Evolutionary conservation across 139 green algal genomes (phyloP).

Genomic region (Limnomonas spitsbergensis): DNA sequence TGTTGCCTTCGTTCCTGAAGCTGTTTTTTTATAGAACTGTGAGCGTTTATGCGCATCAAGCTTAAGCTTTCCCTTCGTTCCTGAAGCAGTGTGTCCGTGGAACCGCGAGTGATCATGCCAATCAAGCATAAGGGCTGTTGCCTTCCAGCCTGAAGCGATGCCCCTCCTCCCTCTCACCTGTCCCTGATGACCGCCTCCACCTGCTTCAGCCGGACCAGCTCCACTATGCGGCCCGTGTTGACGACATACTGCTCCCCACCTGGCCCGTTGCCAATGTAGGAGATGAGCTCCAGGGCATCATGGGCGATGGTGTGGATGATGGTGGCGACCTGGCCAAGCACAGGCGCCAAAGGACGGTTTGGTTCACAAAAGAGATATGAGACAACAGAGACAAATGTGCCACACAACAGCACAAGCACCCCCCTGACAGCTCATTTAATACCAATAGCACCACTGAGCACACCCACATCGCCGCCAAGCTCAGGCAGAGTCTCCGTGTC

Average conservation of each 20-base stretch:
- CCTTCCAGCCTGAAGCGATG: no score
- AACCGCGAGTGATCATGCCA: no score
- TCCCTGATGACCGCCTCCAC: constrained; percentile 56
- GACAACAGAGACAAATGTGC: background rate
- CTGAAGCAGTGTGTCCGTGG: no score
- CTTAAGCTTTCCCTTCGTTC: no score
- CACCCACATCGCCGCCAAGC: background rate
- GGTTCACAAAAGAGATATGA: no score
- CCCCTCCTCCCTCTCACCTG: constrained; percentile 27
- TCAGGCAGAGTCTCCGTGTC: background rate
- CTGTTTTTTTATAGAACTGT: no score
- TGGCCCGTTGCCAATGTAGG: constrained; percentile 18
- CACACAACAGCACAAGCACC: background rate
- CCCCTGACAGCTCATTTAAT: background rate
- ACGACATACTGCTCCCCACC: constrained; percentile 37
- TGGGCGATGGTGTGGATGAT: constrained; percentile 25
- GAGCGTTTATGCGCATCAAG: no score
- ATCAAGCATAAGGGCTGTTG: no score
- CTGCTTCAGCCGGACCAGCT: constrained; percentile 41
- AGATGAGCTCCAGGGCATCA: constrained; percentile 37
- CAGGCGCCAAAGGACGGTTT: background rate
- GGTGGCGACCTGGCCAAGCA: constrained; percentile 1
- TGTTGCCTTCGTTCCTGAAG: no score
- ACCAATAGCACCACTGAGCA: no score
- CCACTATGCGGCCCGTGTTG: constrained; percentile 34